Base-by-base conservation (phyloP, 73 alveolate genomes). In the Diophrys sp. region DNA sequence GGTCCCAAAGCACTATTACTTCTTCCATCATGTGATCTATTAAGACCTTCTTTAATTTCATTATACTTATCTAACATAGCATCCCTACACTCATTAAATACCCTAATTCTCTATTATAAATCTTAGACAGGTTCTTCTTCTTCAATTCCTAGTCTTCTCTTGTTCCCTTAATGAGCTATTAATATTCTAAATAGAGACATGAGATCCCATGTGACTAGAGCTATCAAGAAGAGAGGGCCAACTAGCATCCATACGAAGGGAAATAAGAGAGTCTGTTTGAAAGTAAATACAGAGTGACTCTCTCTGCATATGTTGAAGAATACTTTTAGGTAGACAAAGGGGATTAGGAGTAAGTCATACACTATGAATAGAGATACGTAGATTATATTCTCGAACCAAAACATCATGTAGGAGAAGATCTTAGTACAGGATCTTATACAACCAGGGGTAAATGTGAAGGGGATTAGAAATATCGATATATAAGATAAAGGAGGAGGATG, bases 401-500 rank as follows among this genome's bases (percentile, higher is more conserved):
- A 79, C 92, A 85, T 79, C 33, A 79, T 24, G 56, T 78, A 34
- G 8, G 88, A 78, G 67, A 85, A 78, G 23, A 71, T 30, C 23
- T 33, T 76, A 26, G 82, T 27, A 29, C 75, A 18, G 18, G 56
- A 54, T 1, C 28, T 23, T 75, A 71, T 66, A 1, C 31, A 18
- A 24, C 27, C 29, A 14, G 84, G 71, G 73, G 56, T 72, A 2
- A 67, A 33, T 27, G 70, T 18, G 67, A 71, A 56, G 27, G 85
- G 88, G 14, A 85, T 79, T 67, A 85, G 84, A 54, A 85, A 14
- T 5, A 79, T 80, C 27, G 88, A 57, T 29, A 85, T n/a, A 31
- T 56, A 71, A 54, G 82, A 62, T 14, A 85, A 32, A 14, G 92
- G 92, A 62, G 92, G 82, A 8, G 92, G 88, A 32, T 85, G 92